Percentiles rank a stretch among this genome's conserved stretches.
These are phyloP conservation scores for Hericium erinaceus DNA, from an alignment of 768 basidiomycete species.

Conservation along the genomic window DNA sequence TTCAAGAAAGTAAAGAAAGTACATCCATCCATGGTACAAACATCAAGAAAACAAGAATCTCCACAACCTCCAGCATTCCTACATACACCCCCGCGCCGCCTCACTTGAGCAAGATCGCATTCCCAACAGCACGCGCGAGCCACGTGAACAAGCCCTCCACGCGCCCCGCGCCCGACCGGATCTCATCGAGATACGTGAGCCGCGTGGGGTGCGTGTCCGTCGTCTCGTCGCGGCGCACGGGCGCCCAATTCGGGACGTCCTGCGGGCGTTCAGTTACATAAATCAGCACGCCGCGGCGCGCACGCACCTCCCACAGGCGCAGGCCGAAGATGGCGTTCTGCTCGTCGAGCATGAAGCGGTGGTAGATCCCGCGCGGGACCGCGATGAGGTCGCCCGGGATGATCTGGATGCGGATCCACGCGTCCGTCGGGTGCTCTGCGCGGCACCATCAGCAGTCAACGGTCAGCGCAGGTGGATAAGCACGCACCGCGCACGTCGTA, in stretches of 20 bases:
- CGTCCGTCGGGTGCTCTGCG: slow-evolving; percentile 55
- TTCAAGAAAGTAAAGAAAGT: no score
- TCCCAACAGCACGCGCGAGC: not conserved
- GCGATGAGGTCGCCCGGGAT: slow-evolving; percentile 77
- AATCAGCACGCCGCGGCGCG: not conserved
- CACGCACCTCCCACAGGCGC: slow-evolving; percentile 71
- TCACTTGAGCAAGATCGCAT: not conserved
- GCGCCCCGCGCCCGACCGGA: slow-evolving; percentile 16
- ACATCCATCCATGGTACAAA: no score
- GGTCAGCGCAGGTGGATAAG: not conserved
- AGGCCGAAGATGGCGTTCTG: slow-evolving; percentile 64
- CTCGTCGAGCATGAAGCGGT: slow-evolving; percentile 87
- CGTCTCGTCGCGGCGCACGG: slow-evolving; percentile 51
- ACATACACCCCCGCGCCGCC: not conserved
- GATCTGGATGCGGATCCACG: slow-evolving; percentile 78
- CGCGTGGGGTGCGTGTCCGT: slow-evolving; percentile 63
- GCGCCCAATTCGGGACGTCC: slow-evolving; percentile 91
- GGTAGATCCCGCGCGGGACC: slow-evolving; percentile 86
- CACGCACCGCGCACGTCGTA: slow-evolving; percentile 78
- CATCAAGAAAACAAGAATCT: no score
- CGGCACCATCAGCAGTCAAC: not conserved
- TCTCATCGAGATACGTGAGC: slow-evolving; percentile 45
- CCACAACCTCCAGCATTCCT: not conserved
- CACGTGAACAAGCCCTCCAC: not conserved
- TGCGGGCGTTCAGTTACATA: slow-evolving; percentile 21